These are phyloP conservation scores for Diplodia seriata DNA, from an alignment of 2,329 filamentous ascomycete species.

Conservation along the genomic window DNA sequence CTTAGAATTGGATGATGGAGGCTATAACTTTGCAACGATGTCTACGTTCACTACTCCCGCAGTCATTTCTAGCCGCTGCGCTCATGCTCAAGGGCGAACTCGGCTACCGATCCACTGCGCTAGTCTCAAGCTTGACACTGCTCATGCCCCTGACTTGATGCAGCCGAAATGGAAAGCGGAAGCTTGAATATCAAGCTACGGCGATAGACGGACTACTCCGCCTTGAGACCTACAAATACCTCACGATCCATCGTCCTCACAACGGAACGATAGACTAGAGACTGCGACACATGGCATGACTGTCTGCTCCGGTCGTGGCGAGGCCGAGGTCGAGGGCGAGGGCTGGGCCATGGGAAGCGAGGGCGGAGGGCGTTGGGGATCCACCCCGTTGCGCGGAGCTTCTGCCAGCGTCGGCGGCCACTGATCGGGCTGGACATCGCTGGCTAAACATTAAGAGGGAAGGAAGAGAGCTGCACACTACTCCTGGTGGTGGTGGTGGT, in stretches of 20 bases:
- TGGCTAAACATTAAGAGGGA: no score
- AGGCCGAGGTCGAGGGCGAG: no score
- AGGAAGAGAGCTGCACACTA: no score
- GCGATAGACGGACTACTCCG: background rate
- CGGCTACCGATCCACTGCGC: background rate
- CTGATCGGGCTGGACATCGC: no score
- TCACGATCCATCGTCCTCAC: background rate
- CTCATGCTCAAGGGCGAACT: background rate
- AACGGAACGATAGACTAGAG: background rate
- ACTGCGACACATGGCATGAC: background rate
- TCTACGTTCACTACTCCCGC: background rate
- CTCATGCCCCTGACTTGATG: background rate
- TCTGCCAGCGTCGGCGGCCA: no score
- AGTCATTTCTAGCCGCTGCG: background rate
- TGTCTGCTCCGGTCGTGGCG: background rate
- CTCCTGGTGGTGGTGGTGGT: constrained; percentile 56
- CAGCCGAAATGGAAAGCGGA: background rate
- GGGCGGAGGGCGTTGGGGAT: no score
- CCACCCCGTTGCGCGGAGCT: no score
- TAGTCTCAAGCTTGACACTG: background rate
- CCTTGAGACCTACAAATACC: background rate
- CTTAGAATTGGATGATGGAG: background rate
- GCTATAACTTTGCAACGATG: background rate
- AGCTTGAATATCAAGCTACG: background rate
- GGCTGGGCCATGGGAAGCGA: no score